Evolutionary conservation across 2,329 filamentous ascomycete species (phyloP).

Genomic region (Cladobotryum protrusum): DNA sequence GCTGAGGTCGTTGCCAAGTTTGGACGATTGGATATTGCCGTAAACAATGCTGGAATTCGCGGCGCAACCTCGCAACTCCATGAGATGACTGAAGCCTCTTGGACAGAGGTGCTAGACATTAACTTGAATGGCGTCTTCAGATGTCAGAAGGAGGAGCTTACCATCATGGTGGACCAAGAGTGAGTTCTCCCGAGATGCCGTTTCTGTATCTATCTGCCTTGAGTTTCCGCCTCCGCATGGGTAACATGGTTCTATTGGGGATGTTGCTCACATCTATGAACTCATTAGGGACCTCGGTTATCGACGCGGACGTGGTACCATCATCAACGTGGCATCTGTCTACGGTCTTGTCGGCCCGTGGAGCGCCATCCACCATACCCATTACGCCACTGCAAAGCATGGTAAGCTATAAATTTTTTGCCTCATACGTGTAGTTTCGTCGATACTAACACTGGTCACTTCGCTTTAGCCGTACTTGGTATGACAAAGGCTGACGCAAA

Average conservation of each 20-base stretch:
- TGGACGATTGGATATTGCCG: slow-evolving; percentile 48
- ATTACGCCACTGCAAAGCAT: slow-evolving; percentile 49
- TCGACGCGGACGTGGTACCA: slow-evolving; percentile 40
- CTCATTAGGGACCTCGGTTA: slow-evolving; percentile 26
- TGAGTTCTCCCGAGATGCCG: slow-evolving; percentile 12
- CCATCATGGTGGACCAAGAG: slow-evolving; percentile 46
- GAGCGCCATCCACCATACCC: slow-evolving; percentile 31
- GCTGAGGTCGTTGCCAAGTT: slow-evolving; percentile 37
- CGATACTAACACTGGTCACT: no score
- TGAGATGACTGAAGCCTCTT: slow-evolving; percentile 40
- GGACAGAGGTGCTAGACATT: slow-evolving; percentile 43
- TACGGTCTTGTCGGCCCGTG: slow-evolving; percentile 39
- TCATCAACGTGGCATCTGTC: slow-evolving; percentile 50
- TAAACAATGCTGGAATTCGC: slow-evolving; percentile 50
- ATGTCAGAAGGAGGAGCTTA: slow-evolving; percentile 48
- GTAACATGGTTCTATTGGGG: no score
- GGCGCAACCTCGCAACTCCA: slow-evolving; percentile 38
- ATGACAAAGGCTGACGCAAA: slow-evolving; percentile 49
- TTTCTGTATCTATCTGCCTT: background rate
- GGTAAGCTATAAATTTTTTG: slow-evolving; percentile 21
- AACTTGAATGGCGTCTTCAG: slow-evolving; percentile 53
- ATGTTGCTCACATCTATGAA: no score
- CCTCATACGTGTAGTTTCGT: background rate
- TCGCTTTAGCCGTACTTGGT: slow-evolving; percentile 34
- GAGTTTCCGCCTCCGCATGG: no score